A percentile compares a stretch with the other conserved stretches of the same genome.
Conservation (phyloP, 2,329 filamentous ascomycete genomes). For the Fusarium anthophilum region DNA sequence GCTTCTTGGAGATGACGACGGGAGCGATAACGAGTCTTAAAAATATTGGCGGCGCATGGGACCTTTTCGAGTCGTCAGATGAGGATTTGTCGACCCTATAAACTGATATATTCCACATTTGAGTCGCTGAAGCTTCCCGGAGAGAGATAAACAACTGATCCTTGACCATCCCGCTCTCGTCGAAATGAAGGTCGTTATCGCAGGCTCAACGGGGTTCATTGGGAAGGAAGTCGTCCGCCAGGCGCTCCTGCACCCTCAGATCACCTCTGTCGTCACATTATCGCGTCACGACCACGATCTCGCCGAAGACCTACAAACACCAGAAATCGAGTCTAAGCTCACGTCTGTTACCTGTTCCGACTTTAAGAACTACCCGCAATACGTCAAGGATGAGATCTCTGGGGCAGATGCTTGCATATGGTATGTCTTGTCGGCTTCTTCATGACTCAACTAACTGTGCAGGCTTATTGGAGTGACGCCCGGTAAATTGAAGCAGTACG, state of each 20-base stretch:
- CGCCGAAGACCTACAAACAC: constrained; percentile 34
- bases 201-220: constrained; percentile 55
- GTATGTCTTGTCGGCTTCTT: constrained; percentile 27
- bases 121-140: too few relatives aligned
- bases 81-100: not conserved
- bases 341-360: constrained; percentile 52
- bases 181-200: constrained; percentile 55
- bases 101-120: not conserved
- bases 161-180: not conserved
- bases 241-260: constrained; percentile 46
- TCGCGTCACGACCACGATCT: constrained; percentile 49
- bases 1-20: not conserved
- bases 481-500: constrained; percentile 41
- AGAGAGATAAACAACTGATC: too few relatives aligned
- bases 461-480: constrained; percentile 55
- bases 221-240: constrained; percentile 56
- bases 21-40: not conserved
- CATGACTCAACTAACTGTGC: not conserved
- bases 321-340: constrained; percentile 48
- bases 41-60: not conserved
- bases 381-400: constrained; percentile 50
- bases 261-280: constrained; percentile 55
- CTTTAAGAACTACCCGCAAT: constrained; percentile 53
- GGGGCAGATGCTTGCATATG: constrained; percentile 56
- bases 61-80: not conserved